Conservation (phyloP, 1,139 yeast genomes). For the Zygosaccharomyces pseudobailii region DNA sequence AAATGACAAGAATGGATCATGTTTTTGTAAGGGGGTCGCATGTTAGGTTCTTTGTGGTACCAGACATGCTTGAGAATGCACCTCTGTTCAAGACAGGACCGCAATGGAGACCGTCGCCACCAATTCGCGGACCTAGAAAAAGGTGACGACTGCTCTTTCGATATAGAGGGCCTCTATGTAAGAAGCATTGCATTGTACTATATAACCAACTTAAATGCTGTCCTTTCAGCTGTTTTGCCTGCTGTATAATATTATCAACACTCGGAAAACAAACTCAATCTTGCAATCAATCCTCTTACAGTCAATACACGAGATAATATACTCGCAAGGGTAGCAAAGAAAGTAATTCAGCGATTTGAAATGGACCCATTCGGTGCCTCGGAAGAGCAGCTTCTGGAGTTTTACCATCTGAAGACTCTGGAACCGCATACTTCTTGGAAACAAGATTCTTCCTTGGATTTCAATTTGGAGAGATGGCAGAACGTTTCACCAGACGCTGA, state of each 20-base stretch:
- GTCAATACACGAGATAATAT: background rate
- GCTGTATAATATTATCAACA: background rate
- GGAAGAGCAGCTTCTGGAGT: conserved; percentile 36
- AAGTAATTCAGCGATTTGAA: background rate
- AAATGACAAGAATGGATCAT: conserved; percentile 71
- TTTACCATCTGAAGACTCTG: conserved; percentile 40
- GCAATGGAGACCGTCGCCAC: conserved; percentile 59
- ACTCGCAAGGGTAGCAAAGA: background rate
- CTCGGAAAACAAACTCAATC: conserved; percentile 1
- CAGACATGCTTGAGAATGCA: conserved; percentile 82
- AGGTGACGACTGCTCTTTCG: conserved; percentile 21
- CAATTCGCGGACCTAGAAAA: conserved; percentile 58
- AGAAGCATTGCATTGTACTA: background rate
- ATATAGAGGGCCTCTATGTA: background rate
- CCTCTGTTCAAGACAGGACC: conserved; percentile 77
- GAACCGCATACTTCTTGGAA: conserved; percentile 39
- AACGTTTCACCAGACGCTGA: conserved; percentile 31
- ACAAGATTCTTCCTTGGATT: conserved; percentile 32
- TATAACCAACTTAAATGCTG: background rate
- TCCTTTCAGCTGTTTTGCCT: background rate
- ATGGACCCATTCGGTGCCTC: conserved; percentile 22
- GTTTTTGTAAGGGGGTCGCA: conserved; percentile 91
- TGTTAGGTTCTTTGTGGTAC: conserved; percentile 77
- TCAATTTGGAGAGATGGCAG: conserved; percentile 28
- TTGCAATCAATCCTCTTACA: background rate